Evolutionary conservation across 345 rosid genomes (phyloP), one percentile per base, ranked within the genome.

Genomic region (Psidium guajava): DNA sequence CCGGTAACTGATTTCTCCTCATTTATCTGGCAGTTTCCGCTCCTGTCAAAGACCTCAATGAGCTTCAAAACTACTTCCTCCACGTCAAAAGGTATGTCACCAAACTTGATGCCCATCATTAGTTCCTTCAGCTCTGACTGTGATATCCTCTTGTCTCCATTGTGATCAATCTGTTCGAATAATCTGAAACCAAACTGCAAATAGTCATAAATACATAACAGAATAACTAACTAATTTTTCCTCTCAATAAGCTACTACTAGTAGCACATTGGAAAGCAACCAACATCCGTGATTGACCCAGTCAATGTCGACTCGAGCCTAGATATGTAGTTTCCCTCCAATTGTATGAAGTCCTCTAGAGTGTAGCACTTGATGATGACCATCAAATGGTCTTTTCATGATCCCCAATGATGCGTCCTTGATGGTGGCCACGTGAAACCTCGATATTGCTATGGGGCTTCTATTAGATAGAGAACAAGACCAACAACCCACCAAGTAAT

Each of bases 1-100:
- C 91, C 89, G 5, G 49, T 6, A 24, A 83, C 58, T 61, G 90
- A 91, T 59, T 91, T 90, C 5, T 88, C 90, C 47, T 83, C 84
- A 22, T 85, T 57, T 52, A 91, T 85, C 83, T 40, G 53, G 3
- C 82, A 3, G 20, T 89, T 86, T 25, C 85, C 61, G 22, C 87
- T 87, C 8, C 81, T 83, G 82, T 88, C 93, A n/a, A 90, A 86
- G 44, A 74, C 85, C 75, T 86, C 85, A 40, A 86, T 84, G 13
- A 88, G 58, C 50, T 87, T 80, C 9, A 47, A 85, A 51, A 81
- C 90, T 20, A 84, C 88, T 47, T 86, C 87, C 4, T 91, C 90
- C 20, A 20, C 50, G 36, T 90, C 86, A 14, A 87, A 49, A 44
- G 87, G 84, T 58, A 24, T 86, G 20, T 88, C 84, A 10, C 86